Evolutionary conservation across 129 eudicot genomes (phyloP).

Genomic region (Escallonia herrerae): DNA sequence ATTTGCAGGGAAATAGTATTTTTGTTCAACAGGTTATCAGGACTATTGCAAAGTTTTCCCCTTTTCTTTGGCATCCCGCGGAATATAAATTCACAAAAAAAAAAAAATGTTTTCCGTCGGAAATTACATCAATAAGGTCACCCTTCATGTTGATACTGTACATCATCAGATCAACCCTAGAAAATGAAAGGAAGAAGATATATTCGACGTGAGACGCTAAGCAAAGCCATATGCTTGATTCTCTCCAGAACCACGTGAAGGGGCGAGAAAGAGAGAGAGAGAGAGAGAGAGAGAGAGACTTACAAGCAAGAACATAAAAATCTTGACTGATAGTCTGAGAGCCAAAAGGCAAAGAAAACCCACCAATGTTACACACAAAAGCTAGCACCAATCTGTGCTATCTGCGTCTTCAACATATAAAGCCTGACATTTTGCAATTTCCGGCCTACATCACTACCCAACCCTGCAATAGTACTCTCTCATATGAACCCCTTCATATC

Average conservation of each 20-base stretch:
- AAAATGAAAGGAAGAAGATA: no score
- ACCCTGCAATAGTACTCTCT: not conserved
- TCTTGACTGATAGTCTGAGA: not conserved
- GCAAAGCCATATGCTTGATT: not conserved
- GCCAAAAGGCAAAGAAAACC: not conserved
- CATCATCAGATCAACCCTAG: no score
- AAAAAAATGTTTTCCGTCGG: no score
- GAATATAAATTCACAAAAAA: no score
- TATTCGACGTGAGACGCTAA: no score
- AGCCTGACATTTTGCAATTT: not conserved
- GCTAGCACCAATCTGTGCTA: not conserved
- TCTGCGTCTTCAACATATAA: not conserved
- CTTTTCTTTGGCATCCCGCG: no score
- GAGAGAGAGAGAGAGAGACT: slow-evolving; percentile 7
- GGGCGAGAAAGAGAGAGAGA: no score
- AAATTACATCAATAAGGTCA: no score
- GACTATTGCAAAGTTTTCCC: no score
- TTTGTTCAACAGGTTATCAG: no score
- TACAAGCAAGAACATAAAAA: not conserved
- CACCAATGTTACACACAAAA: not conserved
- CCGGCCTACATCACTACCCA: not conserved
- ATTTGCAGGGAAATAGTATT: no score
- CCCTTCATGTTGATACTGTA: no score
- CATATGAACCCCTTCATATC: not conserved
- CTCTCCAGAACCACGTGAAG: not conserved